Evolutionary conservation across 306 rosid genomes (phyloP), one percentile per base, ranked within the genome.

Genomic region (Canavalia ensiformis): DNA sequence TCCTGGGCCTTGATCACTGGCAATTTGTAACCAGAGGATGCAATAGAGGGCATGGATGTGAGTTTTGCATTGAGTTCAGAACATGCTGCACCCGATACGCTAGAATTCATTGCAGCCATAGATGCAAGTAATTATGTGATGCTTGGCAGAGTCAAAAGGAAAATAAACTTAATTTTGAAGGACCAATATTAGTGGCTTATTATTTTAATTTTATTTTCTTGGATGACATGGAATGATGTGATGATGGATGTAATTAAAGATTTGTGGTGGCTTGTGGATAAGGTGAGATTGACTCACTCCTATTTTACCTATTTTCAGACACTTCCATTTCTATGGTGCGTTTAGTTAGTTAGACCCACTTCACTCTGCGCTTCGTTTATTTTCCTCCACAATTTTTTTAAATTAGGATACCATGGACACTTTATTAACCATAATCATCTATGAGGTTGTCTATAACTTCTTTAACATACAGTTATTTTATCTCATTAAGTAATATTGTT

Each of bases 261-360:
- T 89, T 18, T 88, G 94, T 89, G 97, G 97, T 88, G 77, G 89
- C 68, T 90, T 85, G 93, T 93, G 98, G 99, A 95, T 93, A 95
- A 93, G 98, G 92, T 90, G 86, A 87, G 99, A 91, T 91, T 93
- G 81, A 92, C 88, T 87, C 72, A 31, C 72, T 93, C 90, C 88
- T 79, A 93, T 90, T 95, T 37, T 68, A 74, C 7, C 12, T 29
- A 2, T 2, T 60, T 71, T 9, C 4, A 39, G 30, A 56, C 39
- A 37, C 13, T 67, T 76, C 42, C 68, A 2, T 63, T 73, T 76
- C 67, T 82, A 62, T 87, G 82, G 82, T 65, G 18, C 33, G 7
- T 35, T 34, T 13, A 54, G 10, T 30, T 29, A 58, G 33, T 5
- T 18, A 91, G 94, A 47, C 95, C 94, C 95, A 87, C 88, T 79